Evolutionary conservation across 192 early-diverging fungal species (phyloP), one percentile per base, ranked within the genome.

Genomic region (Tieghemiomyces parasiticus): DNA sequence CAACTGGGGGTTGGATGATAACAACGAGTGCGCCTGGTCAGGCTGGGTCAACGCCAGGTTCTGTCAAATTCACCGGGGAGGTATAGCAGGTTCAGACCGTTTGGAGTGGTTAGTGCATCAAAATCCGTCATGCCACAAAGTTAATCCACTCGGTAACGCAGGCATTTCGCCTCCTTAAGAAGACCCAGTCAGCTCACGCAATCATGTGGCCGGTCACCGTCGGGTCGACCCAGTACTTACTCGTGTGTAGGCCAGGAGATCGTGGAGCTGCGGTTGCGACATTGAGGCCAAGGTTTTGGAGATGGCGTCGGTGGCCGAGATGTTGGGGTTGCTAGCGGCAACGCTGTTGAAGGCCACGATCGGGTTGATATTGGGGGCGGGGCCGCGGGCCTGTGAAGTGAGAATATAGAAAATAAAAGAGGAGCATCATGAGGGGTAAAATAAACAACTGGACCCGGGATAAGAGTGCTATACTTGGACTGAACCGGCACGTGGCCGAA

Each of bases 1-100:
- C 0, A 91, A 65, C 63, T 87, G 88, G 25, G 91, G 91, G 61
- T 93, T 88, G n/a, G 71, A 60, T 8, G 66, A 69, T n/a, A 93
- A 68, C 3, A 92, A 68, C 8, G 77, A 65, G 46, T 77, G 79
- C 8, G 84, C 79, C 58, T 81, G 72, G n/a, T 86, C 85, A 1
- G 84, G 80, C 46, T 74, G 71, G 31, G 61, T 79, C 22, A 78
- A 72, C 19, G 76, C 67, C 44, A 86, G 62, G 50, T 73, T 55
- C 80, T 85, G 47, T 29, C 20, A 13, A 61, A 53, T 33, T 0
- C 28, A n/a, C n/a, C n/a, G n/a, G n/a, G n/a, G n/a, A n/a, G n/a
- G n/a, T n/a, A n/a, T n/a, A n/a, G n/a, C n/a, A n/a, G n/a, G n/a
- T n/a, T n/a, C n/a, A n/a, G n/a, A n/a, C n/a, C n/a, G n/a, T n/a